Percentiles rank a stretch among this genome's conserved stretches.
These are phyloP conservation scores for Speleostelium caveatum DNA, from an alignment of 78 protist species.

Conservation along the genomic window DNA sequence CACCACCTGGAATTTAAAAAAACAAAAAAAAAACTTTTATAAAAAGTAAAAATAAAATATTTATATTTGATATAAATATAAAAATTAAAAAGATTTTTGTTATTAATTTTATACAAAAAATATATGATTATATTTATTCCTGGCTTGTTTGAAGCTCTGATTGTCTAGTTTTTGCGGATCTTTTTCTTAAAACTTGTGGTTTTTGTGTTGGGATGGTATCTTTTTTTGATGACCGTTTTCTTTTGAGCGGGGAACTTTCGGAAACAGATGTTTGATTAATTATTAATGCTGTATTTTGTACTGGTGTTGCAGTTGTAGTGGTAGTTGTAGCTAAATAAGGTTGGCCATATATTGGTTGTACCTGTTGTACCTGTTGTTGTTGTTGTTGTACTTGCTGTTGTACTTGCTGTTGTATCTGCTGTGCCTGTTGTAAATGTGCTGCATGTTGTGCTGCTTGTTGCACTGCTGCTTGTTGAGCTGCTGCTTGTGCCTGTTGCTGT, in stretches of 20 bases:
- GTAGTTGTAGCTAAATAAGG: not conserved
- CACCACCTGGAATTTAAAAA: conserved; percentile 55
- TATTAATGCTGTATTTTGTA: not conserved
- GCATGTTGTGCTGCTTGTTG: not conserved
- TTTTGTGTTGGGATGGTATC: not conserved
- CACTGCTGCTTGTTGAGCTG: not conserved
- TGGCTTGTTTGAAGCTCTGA: not conserved
- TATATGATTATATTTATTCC: not conserved
- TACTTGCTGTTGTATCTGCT: too few species aligned
- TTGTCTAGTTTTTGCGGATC: not conserved
- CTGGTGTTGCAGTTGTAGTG: not conserved
- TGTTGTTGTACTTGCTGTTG: not conserved
- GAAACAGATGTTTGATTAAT: not conserved
- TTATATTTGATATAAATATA: too few species aligned
- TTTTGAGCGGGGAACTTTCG: not conserved
- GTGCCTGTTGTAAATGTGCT: not conserved
- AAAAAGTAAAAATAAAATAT: too few species aligned
- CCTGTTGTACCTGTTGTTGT: not conserved
- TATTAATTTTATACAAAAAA: too few species aligned
- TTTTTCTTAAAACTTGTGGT: too few species aligned
- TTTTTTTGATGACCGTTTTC: not conserved
- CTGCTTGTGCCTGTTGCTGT: conserved; percentile 1
- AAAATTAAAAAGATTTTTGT: not conserved
- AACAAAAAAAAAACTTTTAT: too few species aligned
- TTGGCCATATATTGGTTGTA: not conserved